Percentiles rank a stretch among this genome's conserved stretches.
Conservation (phyloP, 2,329 filamentous ascomycete genomes). For the Calonectria hawksworthii region DNA sequence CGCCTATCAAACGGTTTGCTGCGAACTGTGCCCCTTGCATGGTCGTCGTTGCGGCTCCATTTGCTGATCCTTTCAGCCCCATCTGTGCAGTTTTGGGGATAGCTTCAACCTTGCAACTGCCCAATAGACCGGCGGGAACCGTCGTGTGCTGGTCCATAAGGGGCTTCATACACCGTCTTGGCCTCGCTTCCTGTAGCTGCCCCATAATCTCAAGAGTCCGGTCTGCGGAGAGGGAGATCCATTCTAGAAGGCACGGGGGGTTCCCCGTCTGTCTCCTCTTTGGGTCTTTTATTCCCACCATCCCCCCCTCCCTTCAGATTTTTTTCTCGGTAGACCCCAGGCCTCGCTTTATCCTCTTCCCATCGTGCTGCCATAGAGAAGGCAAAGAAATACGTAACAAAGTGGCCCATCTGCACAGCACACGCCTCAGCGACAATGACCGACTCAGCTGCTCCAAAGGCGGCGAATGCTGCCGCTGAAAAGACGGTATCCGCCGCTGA, state of each 20-base stretch:
- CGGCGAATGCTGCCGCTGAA: not conserved
- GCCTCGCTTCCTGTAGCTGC: not conserved
- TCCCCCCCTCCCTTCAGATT: not conserved
- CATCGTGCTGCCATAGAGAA: not conserved
- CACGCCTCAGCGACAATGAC: not conserved
- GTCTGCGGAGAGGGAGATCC: not conserved
- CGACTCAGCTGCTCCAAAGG: not conserved
- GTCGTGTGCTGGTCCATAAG: not conserved
- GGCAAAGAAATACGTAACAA: not conserved
- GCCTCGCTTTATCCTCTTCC: not conserved
- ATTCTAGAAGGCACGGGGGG: not conserved
- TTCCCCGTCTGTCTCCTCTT: not conserved
- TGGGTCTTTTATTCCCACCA: not conserved
- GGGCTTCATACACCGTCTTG: not conserved
- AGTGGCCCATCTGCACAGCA: not conserved
- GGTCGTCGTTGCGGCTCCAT: not conserved
- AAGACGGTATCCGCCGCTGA: not conserved
- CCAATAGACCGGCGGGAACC: not conserved
- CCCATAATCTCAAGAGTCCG: not conserved
- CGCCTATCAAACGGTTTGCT: not conserved
- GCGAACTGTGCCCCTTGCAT: not conserved
- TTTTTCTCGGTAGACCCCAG: not conserved
- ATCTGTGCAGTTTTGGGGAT: not conserved
- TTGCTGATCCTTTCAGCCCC: not conserved
- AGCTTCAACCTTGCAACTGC: not conserved